phyloP scores from a whole-genome alignment of 2,329 filamentous ascomycete species.

The Epichloe glyceriae region DNA sequence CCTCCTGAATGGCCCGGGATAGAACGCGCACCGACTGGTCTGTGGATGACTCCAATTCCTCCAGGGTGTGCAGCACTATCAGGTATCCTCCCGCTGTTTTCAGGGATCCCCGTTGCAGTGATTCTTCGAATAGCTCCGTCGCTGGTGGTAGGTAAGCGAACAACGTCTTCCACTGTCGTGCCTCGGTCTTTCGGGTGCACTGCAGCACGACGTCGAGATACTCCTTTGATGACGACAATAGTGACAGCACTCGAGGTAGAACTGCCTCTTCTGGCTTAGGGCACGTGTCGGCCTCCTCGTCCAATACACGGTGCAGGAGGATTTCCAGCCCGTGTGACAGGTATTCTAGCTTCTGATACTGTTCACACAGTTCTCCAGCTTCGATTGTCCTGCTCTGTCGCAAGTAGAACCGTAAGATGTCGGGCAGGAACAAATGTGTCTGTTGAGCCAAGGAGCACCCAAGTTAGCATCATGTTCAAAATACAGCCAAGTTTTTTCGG shows the following conservation, averaged over 20 bases:
- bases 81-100: conserved; percentile 96
- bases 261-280: conserved; percentile 51
- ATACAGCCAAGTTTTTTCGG: neutral
- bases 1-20: conserved; percentile 65
- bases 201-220: conserved; percentile 94
- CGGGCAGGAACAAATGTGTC: conserved; percentile 88
- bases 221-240: conserved; percentile 59
- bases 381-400: conserved; percentile 63
- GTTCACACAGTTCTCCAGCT: conserved; percentile 68
- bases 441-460: conserved; percentile 20
- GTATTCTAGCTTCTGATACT: conserved; percentile 79
- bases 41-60: conserved; percentile 54
- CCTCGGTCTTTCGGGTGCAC: conserved; percentile 93
- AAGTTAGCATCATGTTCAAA: neutral
- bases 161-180: conserved; percentile 86
- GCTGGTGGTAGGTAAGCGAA: conserved; percentile 86
- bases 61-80: conserved; percentile 79
- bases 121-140: conserved; percentile 86
- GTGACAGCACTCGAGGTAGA: conserved; percentile 48
- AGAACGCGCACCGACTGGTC: conserved; percentile 74
- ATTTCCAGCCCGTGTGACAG: conserved; percentile 90
- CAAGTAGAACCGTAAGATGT: conserved; percentile 70
- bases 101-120: conserved; percentile 67
- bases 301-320: conserved; percentile 80
- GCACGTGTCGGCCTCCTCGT: conserved; percentile 76